A percentile compares a stretch with the other conserved stretches of the same genome.
These are phyloP conservation scores for Saprolegnia parasitica DNA, from an alignment of 352 stramenopile genomes.

Conservation along the genomic window DNA sequence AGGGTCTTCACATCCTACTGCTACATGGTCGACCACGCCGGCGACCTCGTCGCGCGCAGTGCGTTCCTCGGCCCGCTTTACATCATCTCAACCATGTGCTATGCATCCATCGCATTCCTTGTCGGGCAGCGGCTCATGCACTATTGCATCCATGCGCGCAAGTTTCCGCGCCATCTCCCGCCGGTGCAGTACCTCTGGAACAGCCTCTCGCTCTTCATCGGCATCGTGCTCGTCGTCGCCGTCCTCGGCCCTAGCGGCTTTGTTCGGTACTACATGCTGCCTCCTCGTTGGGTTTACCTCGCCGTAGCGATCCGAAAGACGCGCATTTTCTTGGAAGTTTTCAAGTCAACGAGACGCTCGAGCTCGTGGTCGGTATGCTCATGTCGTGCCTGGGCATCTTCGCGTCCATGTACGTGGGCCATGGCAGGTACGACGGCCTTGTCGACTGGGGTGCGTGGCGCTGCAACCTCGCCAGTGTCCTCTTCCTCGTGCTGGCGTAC, in stretches of 20 bases:
- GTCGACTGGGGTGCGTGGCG: slow-evolving; percentile 56
- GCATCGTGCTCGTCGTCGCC: slow-evolving; percentile 39
- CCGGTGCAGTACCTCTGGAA: slow-evolving; percentile 35
- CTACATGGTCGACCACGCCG: slow-evolving; percentile 83
- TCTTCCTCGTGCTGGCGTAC: slow-evolving; percentile 50
- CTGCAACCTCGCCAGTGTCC: slow-evolving; percentile 50
- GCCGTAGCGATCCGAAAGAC: slow-evolving; percentile 66
- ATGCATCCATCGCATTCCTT: slow-evolving; percentile 52
- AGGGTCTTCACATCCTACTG: slow-evolving; percentile 86
- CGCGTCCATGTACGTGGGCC: slow-evolving; percentile 32
- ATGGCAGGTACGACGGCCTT: slow-evolving; percentile 9
- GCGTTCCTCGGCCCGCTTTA: slow-evolving; percentile 51
- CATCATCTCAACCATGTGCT: slow-evolving; percentile 47
- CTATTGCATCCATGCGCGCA: slow-evolving; percentile 7
- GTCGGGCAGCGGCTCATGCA: slow-evolving; percentile 40
- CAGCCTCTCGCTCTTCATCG: slow-evolving; percentile 39
- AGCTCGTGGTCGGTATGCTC: slow-evolving; percentile 61
- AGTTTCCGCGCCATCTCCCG: slow-evolving; percentile 21
- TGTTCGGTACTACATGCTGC: slow-evolving; percentile 41
- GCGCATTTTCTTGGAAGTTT: slow-evolving; percentile 61
- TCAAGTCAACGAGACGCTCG: slow-evolving; percentile 58
- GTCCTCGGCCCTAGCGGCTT: slow-evolving; percentile 54
- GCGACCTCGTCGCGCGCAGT: slow-evolving; percentile 50
- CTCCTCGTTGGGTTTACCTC: slow-evolving; percentile 27
- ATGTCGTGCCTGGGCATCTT: slow-evolving; percentile 49